These are phyloP conservation scores for Vitis hybrid DNA, from an alignment of 177 flowering plant genomes.

Conservation along the genomic window DNA sequence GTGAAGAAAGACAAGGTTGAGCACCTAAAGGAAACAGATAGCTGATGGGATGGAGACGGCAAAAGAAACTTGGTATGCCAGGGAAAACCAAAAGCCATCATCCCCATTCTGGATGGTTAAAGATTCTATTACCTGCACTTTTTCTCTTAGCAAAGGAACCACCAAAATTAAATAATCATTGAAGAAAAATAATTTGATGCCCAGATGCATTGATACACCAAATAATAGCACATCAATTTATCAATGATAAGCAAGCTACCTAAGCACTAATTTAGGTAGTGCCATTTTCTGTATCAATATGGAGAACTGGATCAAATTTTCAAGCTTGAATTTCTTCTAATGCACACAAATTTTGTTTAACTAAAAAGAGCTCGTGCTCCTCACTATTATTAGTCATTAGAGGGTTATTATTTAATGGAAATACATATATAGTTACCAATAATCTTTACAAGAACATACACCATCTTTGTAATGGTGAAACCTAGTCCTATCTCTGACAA, in stretches of 20 bases:
- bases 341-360: background rate
- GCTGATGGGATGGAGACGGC: background rate
- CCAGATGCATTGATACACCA: background rate
- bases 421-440: constrained; percentile 43
- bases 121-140: background rate
- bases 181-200: background rate
- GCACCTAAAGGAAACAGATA: background rate
- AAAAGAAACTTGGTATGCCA: background rate
- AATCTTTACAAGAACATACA: constrained; percentile 72
- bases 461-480: constrained; percentile 79
- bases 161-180: background rate
- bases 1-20: too few relatives aligned
- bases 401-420: background rate
- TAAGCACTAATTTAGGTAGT: too few relatives aligned
- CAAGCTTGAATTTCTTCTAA: background rate
- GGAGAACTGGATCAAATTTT: background rate
- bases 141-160: background rate
- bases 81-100: background rate
- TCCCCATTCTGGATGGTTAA: background rate
- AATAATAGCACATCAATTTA: background rate
- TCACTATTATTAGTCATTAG: background rate
- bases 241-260: too few relatives aligned
- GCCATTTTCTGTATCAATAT: too few relatives aligned
- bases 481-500: constrained; percentile 71
- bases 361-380: background rate